Conservation (phyloP, 495 filamentous ascomycete genomes). For the Penicillium coffeae region DNA sequence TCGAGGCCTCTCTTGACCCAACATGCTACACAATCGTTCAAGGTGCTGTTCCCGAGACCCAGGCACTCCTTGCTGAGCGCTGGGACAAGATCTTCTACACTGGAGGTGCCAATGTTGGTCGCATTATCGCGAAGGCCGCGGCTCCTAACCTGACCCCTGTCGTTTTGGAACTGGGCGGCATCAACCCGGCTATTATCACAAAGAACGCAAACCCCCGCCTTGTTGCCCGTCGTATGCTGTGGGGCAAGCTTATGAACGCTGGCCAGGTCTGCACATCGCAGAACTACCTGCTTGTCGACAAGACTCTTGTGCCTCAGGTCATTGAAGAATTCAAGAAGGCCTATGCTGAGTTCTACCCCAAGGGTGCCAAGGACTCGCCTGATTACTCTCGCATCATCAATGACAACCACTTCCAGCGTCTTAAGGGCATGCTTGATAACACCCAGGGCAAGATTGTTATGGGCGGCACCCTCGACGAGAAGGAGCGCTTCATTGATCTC, state of each 20-base stretch:
- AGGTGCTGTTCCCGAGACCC: constrained; percentile 74
- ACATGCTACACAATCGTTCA: constrained; percentile 76
- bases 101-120: constrained; percentile 70
- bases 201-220: constrained; percentile 73
- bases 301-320: constrained; percentile 64
- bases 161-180: constrained; percentile 81
- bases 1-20: constrained; percentile 70
- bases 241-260: constrained; percentile 80
- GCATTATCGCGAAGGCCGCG: constrained; percentile 86
- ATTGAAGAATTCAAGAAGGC: constrained; percentile 68
- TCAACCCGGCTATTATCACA: constrained; percentile 86
- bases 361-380: constrained; percentile 67
- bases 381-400: constrained; percentile 82
- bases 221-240: constrained; percentile 79
- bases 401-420: constrained; percentile 68
- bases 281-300: constrained; percentile 84
- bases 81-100: constrained; percentile 99
- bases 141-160: constrained; percentile 89
- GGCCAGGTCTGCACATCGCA: constrained; percentile 88
- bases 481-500: constrained; percentile 76
- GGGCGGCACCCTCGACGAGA: constrained; percentile 77
- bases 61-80: constrained; percentile 75
- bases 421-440: constrained; percentile 83
- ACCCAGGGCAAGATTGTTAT: constrained; percentile 79
- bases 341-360: constrained; percentile 77